Base-by-base conservation (phyloP, 75 land plant species). In the Gnetum montanum region DNA sequence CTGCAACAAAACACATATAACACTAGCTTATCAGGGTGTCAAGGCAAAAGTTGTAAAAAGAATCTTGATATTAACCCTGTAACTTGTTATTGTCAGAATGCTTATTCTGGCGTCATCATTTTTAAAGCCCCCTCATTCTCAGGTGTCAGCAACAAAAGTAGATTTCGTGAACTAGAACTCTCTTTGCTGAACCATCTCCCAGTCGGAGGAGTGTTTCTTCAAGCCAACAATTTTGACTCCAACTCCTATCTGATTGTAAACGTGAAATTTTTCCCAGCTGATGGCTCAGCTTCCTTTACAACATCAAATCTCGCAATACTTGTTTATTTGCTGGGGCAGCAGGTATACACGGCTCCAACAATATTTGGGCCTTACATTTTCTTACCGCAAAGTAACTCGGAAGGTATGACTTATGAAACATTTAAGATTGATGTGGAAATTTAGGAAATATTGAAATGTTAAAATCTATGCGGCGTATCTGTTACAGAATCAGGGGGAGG, bases 51-150 rank as follows among this genome's bases (percentile, higher is more conserved):
- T 30, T 86, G 90, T 36, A 45, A 69, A 3, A 8, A 30, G 8
- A 72, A 40, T 38, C 54, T 69, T 49, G 72, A 67, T 57, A 53
- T 85, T 8, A 79, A 48, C 43, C 90, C 82, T 22, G 66, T 62
- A 56, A 75, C 76, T 20, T 86, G 83, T 62, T 38, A 36, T 10
- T 84, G 88, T 54, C 78, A 77, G 3, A 70, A 70, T 54, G 81
- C 88, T 46, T 82, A 67, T 54, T 49, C 65, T 40, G 86, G 86
- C 8, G 49, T 61, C 19, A 38, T 78, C 12, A 53, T 46, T 43
- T 82, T 82, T 49, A 70, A 76, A 48, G 82, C 63, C 55, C 82
- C 78, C 10, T 46, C 49, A 8, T 82, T 78, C 54, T 41, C 77
- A 19, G 78, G 71, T 0, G 25, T 82, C 45, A 63, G 74, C 41